These are phyloP conservation scores for Ophiostoma sp. DNA, from an alignment of 2,329 filamentous ascomycete genomes.

Conservation along the genomic window DNA sequence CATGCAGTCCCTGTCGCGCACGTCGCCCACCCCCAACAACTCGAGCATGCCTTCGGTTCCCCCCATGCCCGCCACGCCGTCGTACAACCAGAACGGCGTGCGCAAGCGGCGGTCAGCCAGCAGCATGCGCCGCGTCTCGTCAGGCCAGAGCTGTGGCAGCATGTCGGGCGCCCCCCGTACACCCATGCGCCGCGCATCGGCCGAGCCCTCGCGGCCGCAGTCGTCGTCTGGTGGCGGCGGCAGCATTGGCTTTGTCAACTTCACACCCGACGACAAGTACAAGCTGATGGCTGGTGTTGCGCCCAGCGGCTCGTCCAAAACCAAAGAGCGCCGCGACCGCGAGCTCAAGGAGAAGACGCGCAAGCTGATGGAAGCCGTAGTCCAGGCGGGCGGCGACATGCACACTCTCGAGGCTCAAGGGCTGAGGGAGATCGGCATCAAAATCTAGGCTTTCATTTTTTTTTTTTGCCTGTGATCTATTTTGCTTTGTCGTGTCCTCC, in stretches of 20 bases:
- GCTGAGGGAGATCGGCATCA: slow-evolving; percentile 13
- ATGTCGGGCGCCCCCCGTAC: slow-evolving; percentile 16
- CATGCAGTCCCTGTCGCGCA: slow-evolving; percentile 29
- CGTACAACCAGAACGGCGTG: slow-evolving; percentile 28
- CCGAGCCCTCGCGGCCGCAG: slow-evolving; percentile 14
- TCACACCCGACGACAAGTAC: slow-evolving; percentile 71
- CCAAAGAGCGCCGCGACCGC: slow-evolving; percentile 84
- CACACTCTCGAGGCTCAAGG: slow-evolving; percentile 34
- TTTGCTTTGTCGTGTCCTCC: background rate
- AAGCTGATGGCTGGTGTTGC: slow-evolving; percentile 86
- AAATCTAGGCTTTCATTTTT: background rate
- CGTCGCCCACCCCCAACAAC: slow-evolving; percentile 16
- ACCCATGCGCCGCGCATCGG: slow-evolving; percentile 20
- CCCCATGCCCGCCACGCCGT: slow-evolving; percentile 14
- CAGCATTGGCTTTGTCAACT: slow-evolving; percentile 73
- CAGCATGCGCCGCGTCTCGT: slow-evolving; percentile 29
- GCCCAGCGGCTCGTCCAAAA: slow-evolving; percentile 86
- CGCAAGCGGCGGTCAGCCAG: slow-evolving; percentile 38
- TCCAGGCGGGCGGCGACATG: slow-evolving; percentile 65
- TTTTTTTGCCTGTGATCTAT: background rate
- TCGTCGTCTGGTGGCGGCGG: slow-evolving; percentile 23
- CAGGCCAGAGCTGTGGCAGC: slow-evolving; percentile 5
- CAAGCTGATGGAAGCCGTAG: slow-evolving; percentile 62
- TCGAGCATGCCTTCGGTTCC: background rate
- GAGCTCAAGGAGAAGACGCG: slow-evolving; percentile 75